These are phyloP conservation scores for Ciborinia camelliae DNA, from an alignment of 2,329 filamentous ascomycete species.

Conservation along the genomic window DNA sequence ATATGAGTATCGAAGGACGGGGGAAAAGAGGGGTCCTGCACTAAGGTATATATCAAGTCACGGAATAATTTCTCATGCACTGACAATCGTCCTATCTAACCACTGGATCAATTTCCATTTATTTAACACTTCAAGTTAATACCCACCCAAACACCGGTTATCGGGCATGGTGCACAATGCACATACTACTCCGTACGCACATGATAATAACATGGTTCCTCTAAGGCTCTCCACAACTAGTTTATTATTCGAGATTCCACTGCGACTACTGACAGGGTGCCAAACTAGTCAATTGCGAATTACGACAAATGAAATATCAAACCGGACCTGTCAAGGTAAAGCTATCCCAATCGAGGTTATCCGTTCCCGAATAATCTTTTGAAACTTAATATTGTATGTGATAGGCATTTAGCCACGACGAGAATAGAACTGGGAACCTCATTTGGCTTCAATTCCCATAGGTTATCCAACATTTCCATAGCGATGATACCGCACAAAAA, in stretches of 20 bases:
- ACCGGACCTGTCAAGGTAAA: not conserved
- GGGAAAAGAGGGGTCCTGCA: slow-evolving; percentile 20
- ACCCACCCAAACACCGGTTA: slow-evolving; percentile 18
- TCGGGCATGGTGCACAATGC: slow-evolving; percentile 18
- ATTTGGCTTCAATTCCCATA: not conserved
- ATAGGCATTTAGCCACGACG: slow-evolving; percentile 4
- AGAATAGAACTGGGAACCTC: slow-evolving; percentile 1
- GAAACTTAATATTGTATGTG: not conserved
- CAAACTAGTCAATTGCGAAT: slow-evolving; percentile 1
- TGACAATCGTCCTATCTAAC: slow-evolving; percentile 13
- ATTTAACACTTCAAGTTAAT: not conserved
- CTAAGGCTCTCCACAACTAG: slow-evolving; percentile 5
- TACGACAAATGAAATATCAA: not conserved
- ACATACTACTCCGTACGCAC: no score
- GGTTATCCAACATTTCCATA: not conserved
- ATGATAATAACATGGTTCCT: slow-evolving; percentile 18
- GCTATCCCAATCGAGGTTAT: not conserved
- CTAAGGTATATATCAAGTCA: slow-evolving; percentile 18
- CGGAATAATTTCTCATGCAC: slow-evolving; percentile 15
- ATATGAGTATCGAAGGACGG: slow-evolving; percentile 15
- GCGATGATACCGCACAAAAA: slow-evolving; percentile 7
- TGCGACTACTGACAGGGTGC: not conserved
- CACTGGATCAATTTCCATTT: slow-evolving; percentile 13
- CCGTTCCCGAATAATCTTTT: slow-evolving; percentile 1
- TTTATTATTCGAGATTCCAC: slow-evolving; percentile 7